Conservation (phyloP, 148 eudicot genomes). For the Bassia scoparia region DNA sequence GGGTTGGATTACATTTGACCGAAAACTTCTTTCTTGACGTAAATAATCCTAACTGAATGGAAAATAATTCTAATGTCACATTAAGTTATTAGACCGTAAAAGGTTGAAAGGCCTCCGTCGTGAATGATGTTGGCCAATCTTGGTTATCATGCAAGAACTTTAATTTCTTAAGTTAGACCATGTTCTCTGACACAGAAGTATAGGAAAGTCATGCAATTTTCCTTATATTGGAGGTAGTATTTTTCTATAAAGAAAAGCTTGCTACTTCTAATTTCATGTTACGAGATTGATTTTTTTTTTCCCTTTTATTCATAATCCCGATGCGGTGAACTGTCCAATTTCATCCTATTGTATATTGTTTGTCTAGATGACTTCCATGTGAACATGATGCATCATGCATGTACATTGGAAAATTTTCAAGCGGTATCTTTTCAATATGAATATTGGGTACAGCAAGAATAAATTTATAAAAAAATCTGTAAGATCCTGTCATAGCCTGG, state of each 20-base stretch:
- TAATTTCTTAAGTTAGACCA: background rate
- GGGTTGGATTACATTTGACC: no score
- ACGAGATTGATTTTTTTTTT: slow-evolving; percentile 2
- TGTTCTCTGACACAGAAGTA: slow-evolving; percentile 17
- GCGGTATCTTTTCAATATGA: background rate
- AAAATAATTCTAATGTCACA: no score
- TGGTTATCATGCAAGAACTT: background rate
- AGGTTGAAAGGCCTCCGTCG: background rate
- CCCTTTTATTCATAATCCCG: background rate
- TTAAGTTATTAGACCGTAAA: background rate
- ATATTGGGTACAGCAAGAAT: no score
- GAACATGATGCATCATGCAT: background rate
- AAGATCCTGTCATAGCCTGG: no score
- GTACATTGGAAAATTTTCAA: background rate
- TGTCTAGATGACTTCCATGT: background rate
- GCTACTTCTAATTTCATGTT: background rate
- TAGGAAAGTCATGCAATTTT: slow-evolving; percentile 5
- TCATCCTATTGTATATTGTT: background rate
- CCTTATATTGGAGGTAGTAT: background rate
- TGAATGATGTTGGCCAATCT: background rate
- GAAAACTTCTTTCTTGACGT: no score
- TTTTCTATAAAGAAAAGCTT: background rate
- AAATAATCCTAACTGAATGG: no score
- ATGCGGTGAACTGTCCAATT: background rate
- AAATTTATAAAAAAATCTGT: no score